Conservation (phyloP, 345 rosid genomes). For the Fremontodendron californicum region DNA sequence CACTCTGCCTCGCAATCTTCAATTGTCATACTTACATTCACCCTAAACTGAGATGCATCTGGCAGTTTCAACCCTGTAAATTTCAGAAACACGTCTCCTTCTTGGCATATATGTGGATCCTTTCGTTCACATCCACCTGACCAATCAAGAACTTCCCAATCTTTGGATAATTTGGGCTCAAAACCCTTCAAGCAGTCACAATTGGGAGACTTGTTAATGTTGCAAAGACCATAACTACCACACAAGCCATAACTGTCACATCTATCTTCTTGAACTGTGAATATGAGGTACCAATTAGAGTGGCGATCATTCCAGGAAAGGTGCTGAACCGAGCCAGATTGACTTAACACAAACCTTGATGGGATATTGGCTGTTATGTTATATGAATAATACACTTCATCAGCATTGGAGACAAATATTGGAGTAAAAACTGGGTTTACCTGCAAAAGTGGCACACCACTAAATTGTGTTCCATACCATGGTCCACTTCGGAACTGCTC, state of each 20-base stretch:
- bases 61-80: slow-evolving; percentile 23
- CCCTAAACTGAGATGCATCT: slow-evolving; percentile 23
- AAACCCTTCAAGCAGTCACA: slow-evolving; percentile 46
- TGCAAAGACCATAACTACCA: slow-evolving; percentile 11
- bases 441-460: slow-evolving; percentile 25
- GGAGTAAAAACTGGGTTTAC: slow-evolving; percentile 15
- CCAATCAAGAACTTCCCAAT: slow-evolving; percentile 40
- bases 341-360: slow-evolving; percentile 5
- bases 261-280: slow-evolving; percentile 22
- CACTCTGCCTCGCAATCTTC: slow-evolving; percentile 32
- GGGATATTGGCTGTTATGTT: slow-evolving; percentile 8
- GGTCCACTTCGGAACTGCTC: slow-evolving; percentile 16
- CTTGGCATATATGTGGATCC: slow-evolving; percentile 16
- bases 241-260: slow-evolving; percentile 34
- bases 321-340: slow-evolving; percentile 15
- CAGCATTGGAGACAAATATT: slow-evolving; percentile 4
- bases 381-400: slow-evolving; percentile 10
- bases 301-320: slow-evolving; percentile 25
- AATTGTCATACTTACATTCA: slow-evolving; percentile 28
- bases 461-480: slow-evolving; percentile 22
- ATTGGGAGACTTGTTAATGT: not conserved
- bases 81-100: slow-evolving; percentile 22
- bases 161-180: slow-evolving; percentile 27
- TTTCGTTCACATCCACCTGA: slow-evolving; percentile 19
- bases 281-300: slow-evolving; percentile 14